Conservation (phyloP, 306 rosid species). For the Vigna reflexopilosa region DNA sequence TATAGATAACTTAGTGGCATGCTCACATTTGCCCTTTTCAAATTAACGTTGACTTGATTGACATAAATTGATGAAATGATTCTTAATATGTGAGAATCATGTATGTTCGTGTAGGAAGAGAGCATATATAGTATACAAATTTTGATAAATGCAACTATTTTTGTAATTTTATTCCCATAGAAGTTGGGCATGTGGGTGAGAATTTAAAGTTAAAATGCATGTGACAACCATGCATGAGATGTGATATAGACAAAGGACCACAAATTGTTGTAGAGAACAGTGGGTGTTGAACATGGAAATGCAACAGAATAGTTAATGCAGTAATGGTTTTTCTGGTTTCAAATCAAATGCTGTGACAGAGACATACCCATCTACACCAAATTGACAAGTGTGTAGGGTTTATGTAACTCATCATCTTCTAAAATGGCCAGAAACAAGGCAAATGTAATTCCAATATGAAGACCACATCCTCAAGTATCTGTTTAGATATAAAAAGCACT, state of each 20-base stretch:
- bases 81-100: not conserved
- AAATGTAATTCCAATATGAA: too few species aligned
- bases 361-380: too few species aligned
- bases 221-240: constrained; percentile 5
- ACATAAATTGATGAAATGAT: constrained; percentile 1
- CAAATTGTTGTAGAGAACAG: not conserved
- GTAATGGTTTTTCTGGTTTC: not conserved
- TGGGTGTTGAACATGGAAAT: constrained; percentile 10
- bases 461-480: too few species aligned
- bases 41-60: not conserved
- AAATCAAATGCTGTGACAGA: not conserved
- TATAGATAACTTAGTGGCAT: not conserved
- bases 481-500: too few species aligned
- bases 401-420: too few species aligned
- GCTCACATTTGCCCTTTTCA: not conserved
- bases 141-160: not conserved
- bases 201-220: not conserved
- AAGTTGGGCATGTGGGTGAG: not conserved
- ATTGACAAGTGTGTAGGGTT: too few species aligned
- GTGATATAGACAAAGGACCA: not conserved
- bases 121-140: too few species aligned
- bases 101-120: not conserved
- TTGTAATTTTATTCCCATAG: constrained; percentile 3
- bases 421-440: too few species aligned
- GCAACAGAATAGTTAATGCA: constrained; percentile 21